These are phyloP conservation scores for Carpinus viminea DNA, from an alignment of 306 rosid genomes.

Conservation along the genomic window DNA sequence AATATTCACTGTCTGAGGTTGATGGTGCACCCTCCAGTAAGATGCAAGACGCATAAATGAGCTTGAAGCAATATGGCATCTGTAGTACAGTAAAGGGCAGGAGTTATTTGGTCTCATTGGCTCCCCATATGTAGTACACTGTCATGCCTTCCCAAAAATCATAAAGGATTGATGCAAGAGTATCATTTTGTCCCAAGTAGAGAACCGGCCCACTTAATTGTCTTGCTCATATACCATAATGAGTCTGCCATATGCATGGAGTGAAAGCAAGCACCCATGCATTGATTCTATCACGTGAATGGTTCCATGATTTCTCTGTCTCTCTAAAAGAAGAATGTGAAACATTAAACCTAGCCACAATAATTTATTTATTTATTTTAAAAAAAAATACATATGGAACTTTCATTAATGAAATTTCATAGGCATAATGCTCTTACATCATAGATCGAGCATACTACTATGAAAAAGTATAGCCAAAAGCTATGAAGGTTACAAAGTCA, in stretches of 20 bases:
- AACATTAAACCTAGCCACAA: background rate
- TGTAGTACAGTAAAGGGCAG: background rate
- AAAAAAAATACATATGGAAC: too few relatives aligned
- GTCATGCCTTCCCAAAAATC: background rate
- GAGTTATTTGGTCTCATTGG: background rate
- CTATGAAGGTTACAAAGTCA: too few relatives aligned
- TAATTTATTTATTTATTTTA: too few relatives aligned
- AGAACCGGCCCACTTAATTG: constrained; percentile 13
- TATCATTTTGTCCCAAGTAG: constrained; percentile 3
- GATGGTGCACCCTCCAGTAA: too few relatives aligned
- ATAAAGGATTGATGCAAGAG: background rate
- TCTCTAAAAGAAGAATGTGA: background rate
- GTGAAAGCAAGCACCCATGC: constrained; percentile 6
- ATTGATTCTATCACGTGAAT: background rate
- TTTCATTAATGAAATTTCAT: too few relatives aligned
- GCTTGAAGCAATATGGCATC: too few relatives aligned
- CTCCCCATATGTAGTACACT: background rate
- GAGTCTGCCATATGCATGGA: constrained; percentile 13
- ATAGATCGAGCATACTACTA: too few relatives aligned
- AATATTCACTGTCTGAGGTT: too few relatives aligned
- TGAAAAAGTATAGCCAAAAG: too few relatives aligned
- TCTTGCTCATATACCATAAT: constrained; percentile 7
- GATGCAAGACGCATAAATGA: too few relatives aligned
- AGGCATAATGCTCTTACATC: too few relatives aligned
- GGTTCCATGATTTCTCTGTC: too few relatives aligned